Conservation (phyloP, 352 stramenopile species). For the Elongisporangium prolatum region DNA sequence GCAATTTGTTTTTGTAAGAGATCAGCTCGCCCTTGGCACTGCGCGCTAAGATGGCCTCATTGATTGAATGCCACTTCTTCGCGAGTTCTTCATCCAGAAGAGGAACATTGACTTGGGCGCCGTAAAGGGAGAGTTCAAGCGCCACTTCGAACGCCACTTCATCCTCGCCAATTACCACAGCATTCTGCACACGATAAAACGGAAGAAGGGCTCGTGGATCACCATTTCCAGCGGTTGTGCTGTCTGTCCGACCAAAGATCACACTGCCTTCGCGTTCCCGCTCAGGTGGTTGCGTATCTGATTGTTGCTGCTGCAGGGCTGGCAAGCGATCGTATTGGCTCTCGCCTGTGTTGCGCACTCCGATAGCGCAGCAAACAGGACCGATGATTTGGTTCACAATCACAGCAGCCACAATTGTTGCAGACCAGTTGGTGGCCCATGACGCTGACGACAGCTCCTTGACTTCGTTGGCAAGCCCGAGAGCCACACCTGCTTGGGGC, state of each 20-base stretch:
- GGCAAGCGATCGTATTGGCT: slow-evolving; percentile 25
- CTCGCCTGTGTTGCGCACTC: slow-evolving; percentile 46
- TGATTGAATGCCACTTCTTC: slow-evolving; percentile 55
- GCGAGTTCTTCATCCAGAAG: slow-evolving; percentile 52
- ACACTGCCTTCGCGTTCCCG: background rate
- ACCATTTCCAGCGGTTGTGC: slow-evolving; percentile 16
- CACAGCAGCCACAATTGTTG: slow-evolving; percentile 61
- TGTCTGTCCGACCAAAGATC: background rate
- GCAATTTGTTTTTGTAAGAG: slow-evolving; percentile 61
- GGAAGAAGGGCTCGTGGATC: slow-evolving; percentile 39
- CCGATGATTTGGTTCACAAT: slow-evolving; percentile 75
- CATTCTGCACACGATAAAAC: slow-evolving; percentile 43
- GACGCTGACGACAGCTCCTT: slow-evolving; percentile 36
- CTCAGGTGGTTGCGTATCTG: background rate
- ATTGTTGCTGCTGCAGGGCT: slow-evolving; percentile 6
- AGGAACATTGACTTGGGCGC: slow-evolving; percentile 56
- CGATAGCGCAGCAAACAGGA: slow-evolving; percentile 54
- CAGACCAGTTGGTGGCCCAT: slow-evolving; percentile 54
- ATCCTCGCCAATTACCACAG: slow-evolving; percentile 60
- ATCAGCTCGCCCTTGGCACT: slow-evolving; percentile 58
- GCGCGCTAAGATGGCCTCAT: slow-evolving; percentile 41
- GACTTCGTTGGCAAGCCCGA: slow-evolving; percentile 59
- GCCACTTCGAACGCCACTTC: slow-evolving; percentile 60
- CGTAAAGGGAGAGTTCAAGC: slow-evolving; percentile 56
- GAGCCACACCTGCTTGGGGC: slow-evolving; percentile 57